A percentile compares a stretch with the other conserved stretches of the same genome.
phyloP scores from a whole-genome alignment of 1,284 basidiomycete genomes.

The Xanthoconium separans region DNA sequence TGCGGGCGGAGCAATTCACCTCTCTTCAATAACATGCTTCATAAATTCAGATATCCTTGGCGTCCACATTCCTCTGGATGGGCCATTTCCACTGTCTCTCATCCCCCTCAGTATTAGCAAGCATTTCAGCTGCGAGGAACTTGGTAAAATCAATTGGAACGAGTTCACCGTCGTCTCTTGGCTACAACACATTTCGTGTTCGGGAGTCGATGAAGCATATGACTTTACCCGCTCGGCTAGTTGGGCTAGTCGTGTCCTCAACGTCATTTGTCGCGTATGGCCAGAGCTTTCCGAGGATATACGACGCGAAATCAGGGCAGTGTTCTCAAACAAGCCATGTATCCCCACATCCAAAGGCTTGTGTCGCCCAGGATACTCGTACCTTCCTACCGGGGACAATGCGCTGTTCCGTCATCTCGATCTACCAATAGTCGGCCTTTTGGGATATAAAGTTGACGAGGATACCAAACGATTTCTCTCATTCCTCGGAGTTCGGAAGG shows the following conservation, averaged over 20 bases:
- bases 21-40: not conserved
- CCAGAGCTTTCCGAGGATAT: not conserved
- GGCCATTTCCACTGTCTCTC: not conserved
- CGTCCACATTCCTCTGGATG: not conserved
- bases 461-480: not conserved
- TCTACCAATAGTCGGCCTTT: not conserved
- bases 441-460: not conserved
- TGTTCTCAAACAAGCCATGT: not conserved
- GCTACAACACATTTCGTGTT: not conserved
- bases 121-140: not conserved
- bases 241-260: slow-evolving; percentile 1
- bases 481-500: not conserved
- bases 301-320: not conserved
- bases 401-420: not conserved
- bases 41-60: not conserved
- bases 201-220: not conserved
- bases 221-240: not conserved
- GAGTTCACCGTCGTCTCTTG: not conserved
- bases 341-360: slow-evolving; percentile 4
- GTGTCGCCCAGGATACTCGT: not conserved
- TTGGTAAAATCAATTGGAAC: not conserved
- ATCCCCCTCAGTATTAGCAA: not conserved
- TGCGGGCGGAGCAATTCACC: not conserved
- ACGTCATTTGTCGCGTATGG: not conserved
- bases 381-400: not conserved